Evolutionary conservation across 2,329 filamentous ascomycete genomes (phyloP), one percentile per base, ranked within the genome.

Genomic region (Hypoxylon sp.): DNA sequence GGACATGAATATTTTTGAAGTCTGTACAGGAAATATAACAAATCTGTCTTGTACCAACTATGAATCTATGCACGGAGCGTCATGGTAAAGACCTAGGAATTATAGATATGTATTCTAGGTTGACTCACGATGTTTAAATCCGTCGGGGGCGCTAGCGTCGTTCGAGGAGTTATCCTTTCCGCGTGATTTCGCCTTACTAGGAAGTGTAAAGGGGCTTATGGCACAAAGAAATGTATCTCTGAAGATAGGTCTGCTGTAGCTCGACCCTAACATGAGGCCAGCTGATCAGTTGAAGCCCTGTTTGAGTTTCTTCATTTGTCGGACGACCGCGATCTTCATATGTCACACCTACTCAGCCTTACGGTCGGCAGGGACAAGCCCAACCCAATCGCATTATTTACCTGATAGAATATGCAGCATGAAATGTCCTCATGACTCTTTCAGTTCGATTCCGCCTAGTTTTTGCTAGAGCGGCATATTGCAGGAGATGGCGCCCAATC

Each of bases 401-500:
- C n/a, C 17, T 43, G 30, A 41, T 36, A 36, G 28, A 48, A 41
- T 23, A 49, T 32, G 48, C 55, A 17, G 48, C 38, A 11, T 45
- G 45, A 9, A 28, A 10, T 45, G 30, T 43, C 7, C 63, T 50
- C 10, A 38, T 66, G 41, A 34, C 57, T 23, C n/a, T 56, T 56
- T 23, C 43, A 14, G 19, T n/a, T 32, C 41, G 43, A 32, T 10
- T 21, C 1, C 25, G 23, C 30, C 38, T 36, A 41, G 2, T 21
- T 38, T 38, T 34, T 48, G 21, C 21, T 50, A 46, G 34, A 36
- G 50, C 34, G 58, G 62, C 41, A 61, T 19, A 45, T 32, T 59
- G 60, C 60, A 67, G 57, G 14, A 61, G 38, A 46, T 32, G 49
- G 48, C 36, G 11, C 38, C 67, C 63, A 69, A 69, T 69, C 63